Percentiles rank a stretch among this genome's conserved stretches.
phyloP scores from a whole-genome alignment of 495 filamentous ascomycete genomes.

The Annulohypoxylon maeteangense region DNA sequence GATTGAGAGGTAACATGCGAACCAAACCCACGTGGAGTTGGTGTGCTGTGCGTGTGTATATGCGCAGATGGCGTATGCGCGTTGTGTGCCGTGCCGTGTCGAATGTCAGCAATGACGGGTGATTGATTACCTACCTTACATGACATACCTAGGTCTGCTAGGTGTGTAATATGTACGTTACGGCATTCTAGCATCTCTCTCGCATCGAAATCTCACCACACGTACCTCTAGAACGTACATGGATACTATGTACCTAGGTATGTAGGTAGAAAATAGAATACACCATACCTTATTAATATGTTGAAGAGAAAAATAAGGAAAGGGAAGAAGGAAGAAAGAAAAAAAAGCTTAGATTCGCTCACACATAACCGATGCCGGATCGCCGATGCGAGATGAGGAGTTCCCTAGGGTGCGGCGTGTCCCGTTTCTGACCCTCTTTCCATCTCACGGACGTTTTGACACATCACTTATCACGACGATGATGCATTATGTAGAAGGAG shows the following conservation, averaged over 20 bases:
- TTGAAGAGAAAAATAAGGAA: not conserved
- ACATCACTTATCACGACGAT: slow-evolving; percentile 30
- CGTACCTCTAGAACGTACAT: no score
- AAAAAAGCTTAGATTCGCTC: slow-evolving; percentile 30
- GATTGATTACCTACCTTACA: slow-evolving; percentile 27
- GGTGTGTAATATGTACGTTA: slow-evolving; percentile 22
- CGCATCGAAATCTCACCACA: slow-evolving; percentile 28
- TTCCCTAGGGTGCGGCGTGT: slow-evolving; percentile 26
- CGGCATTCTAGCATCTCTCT: slow-evolving; percentile 11
- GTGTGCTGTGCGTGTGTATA: slow-evolving; percentile 11
- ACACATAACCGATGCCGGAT: slow-evolving; percentile 31
- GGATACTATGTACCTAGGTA: no score
- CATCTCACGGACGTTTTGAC: slow-evolving; percentile 8
- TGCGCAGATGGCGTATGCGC: not conserved
- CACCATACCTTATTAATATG: no score
- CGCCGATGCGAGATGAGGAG: slow-evolving; percentile 41
- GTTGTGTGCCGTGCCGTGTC: slow-evolving; percentile 9
- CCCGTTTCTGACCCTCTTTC: slow-evolving; percentile 18
- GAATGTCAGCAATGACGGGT: slow-evolving; percentile 36
- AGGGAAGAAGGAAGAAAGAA: not conserved
- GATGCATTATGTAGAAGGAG: slow-evolving; percentile 12
- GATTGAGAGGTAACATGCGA: slow-evolving; percentile 16
- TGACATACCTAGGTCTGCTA: not conserved
- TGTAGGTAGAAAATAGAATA: no score
- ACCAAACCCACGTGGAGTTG: slow-evolving; percentile 38